These are phyloP conservation scores for Entophlyctis helioformis DNA, from an alignment of 192 early-diverging fungal species.

Conservation along the genomic window DNA sequence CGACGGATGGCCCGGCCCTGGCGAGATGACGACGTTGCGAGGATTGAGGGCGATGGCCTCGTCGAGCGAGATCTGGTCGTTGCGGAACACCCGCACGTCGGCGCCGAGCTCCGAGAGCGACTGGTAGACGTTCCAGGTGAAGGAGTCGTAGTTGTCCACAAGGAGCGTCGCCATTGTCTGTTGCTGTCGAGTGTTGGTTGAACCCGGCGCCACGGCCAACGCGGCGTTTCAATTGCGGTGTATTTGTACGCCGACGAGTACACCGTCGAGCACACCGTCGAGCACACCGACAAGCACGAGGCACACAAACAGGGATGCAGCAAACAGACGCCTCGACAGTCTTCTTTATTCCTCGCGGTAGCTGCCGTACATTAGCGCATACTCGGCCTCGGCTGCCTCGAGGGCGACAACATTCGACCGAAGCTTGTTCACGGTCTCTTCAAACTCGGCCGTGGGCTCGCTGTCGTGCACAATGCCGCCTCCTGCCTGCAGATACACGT, in stretches of 20 bases:
- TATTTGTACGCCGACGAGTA: too few relatives aligned
- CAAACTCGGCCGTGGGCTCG: constrained; percentile 80
- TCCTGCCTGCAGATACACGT: constrained; percentile 90
- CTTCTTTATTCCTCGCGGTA: constrained; percentile 4
- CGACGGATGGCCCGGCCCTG: constrained; percentile 87
- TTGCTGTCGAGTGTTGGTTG: too few relatives aligned
- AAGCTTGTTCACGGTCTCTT: constrained; percentile 95
- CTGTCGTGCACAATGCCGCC: constrained; percentile 97
- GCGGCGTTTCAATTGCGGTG: too few relatives aligned
- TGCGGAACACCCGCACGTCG: constrained; percentile 81
- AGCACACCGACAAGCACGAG: too few relatives aligned
- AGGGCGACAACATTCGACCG: constrained; percentile 82
- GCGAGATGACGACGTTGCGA: constrained; percentile 90
- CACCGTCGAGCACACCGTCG: too few relatives aligned
- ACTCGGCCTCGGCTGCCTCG: constrained; percentile 60
- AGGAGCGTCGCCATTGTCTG: constrained; percentile 47
- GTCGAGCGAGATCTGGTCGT: constrained; percentile 85
- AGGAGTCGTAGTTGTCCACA: constrained; percentile 98
- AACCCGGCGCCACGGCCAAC: too few relatives aligned
- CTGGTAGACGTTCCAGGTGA: constrained; percentile 99
- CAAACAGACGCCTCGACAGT: too few relatives aligned
- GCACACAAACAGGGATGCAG: too few relatives aligned
- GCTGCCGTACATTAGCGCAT: too few relatives aligned
- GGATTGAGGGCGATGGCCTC: constrained; percentile 73
- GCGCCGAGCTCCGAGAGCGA: constrained; percentile 84